These are phyloP conservation scores for Pugionium dolabratum DNA, from an alignment of 345 rosid species.

Conservation along the genomic window DNA sequence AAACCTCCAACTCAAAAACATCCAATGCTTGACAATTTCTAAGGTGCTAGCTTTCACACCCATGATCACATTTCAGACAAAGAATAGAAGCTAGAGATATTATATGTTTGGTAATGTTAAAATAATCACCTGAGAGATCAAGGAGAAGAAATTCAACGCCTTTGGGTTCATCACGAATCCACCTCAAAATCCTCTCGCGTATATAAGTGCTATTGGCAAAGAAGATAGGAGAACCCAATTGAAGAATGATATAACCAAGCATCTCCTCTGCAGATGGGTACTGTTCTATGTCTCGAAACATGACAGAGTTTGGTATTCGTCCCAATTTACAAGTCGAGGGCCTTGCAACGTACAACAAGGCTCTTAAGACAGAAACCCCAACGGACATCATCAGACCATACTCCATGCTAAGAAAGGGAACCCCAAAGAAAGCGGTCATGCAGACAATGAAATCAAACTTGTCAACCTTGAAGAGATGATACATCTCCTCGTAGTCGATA, in stretches of 20 bases:
- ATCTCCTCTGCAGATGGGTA: conserved; percentile 49
- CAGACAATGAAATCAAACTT: conserved; percentile 79
- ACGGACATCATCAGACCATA: conserved; percentile 79
- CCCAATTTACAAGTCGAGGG: conserved; percentile 80
- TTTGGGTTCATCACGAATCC: conserved; percentile 55
- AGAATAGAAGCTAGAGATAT: background rate
- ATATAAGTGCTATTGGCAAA: conserved; percentile 74
- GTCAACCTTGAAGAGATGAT: conserved; percentile 71
- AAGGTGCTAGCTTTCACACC: too few species aligned
- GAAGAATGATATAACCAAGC: conserved; percentile 62
- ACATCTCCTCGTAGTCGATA: conserved; percentile 61
- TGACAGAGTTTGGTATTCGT: conserved; percentile 50
- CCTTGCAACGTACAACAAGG: conserved; percentile 70
- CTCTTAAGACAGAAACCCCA: conserved; percentile 62
- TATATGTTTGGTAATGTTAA: conserved; percentile 1
- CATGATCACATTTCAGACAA: background rate
- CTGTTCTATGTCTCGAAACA: conserved; percentile 72
- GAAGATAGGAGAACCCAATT: conserved; percentile 86
- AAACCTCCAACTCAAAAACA: background rate
- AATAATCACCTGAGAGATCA: conserved; percentile 62
- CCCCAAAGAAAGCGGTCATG: conserved; percentile 77
- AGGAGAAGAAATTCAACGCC: conserved; percentile 60
- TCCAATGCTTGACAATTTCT: background rate
- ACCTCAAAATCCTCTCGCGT: conserved; percentile 70
- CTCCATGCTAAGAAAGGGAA: conserved; percentile 80